These are phyloP conservation scores for Coelastrella sp. DNA, from an alignment of 139 green algal species.

Conservation along the genomic window DNA sequence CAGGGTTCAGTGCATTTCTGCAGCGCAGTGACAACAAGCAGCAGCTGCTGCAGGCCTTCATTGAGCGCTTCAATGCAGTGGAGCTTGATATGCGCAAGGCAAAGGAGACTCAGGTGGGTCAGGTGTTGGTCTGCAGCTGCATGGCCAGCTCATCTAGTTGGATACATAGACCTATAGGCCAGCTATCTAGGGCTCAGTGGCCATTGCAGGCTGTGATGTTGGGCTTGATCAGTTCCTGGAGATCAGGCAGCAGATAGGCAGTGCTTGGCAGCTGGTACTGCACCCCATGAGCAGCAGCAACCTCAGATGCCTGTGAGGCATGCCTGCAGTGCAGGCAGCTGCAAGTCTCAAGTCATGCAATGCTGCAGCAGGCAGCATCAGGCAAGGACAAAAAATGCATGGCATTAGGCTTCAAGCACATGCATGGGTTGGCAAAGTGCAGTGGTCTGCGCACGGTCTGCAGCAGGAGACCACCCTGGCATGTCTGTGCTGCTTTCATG, in stretches of 20 bases:
- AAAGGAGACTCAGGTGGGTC: conserved; percentile 49
- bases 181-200: too few relatives aligned
- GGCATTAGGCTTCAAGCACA: background rate
- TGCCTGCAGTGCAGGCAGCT: background rate
- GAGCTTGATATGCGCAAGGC: conserved; percentile 67
- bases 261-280: background rate
- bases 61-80: conserved; percentile 72
- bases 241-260: too few relatives aligned
- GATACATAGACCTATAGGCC: background rate
- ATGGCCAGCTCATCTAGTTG: background rate
- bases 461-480: background rate
- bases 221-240: too few relatives aligned
- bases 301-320: background rate
- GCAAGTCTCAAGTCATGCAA: too few relatives aligned
- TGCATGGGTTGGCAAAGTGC: background rate
- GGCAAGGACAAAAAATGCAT: too few relatives aligned
- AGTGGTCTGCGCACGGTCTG: conserved; percentile 7
- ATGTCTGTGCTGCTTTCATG: background rate
- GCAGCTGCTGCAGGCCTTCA: conserved; percentile 61
- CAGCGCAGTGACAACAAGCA: conserved; percentile 56
- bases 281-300: too few relatives aligned
- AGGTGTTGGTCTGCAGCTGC: background rate
- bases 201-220: too few relatives aligned
- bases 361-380: too few relatives aligned
- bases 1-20: conserved; percentile 53